Evolutionary conservation across 2,329 filamentous ascomycete species (phyloP).

Genomic region (Diaporthe citrichinensis): DNA sequence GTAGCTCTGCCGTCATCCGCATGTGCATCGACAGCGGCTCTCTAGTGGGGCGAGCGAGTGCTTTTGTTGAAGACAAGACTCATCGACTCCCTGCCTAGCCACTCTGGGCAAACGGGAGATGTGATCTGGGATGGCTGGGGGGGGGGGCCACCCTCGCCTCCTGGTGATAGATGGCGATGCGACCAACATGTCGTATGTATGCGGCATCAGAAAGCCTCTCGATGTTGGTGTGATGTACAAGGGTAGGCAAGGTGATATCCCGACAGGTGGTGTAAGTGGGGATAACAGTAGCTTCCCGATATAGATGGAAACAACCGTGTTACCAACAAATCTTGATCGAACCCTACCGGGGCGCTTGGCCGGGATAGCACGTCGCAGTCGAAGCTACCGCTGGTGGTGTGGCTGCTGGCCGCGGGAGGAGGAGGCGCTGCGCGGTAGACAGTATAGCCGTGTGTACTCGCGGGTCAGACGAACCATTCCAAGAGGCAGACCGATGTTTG

Average conservation of each 20-base stretch:
- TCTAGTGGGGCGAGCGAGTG: neutral
- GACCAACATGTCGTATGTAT: neutral
- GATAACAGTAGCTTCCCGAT: neutral
- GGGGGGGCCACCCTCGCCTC: neutral
- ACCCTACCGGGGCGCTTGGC: neutral
- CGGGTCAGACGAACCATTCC: slow-evolving; percentile 10
- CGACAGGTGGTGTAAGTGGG: neutral
- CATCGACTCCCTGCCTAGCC: neutral
- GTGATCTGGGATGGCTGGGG: neutral
- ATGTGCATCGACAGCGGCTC: neutral
- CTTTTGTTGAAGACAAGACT: neutral
- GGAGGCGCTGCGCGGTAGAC: slow-evolving; percentile 18
- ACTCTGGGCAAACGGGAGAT: neutral
- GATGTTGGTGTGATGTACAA: slow-evolving; percentile 2
- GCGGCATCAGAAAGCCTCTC: neutral
- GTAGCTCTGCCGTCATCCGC: slow-evolving; percentile 26
- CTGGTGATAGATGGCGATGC: neutral
- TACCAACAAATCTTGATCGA: neutral
- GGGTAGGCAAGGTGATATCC: neutral
- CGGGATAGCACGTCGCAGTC: neutral
- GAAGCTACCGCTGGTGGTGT: neutral
- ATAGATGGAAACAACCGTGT: neutral
- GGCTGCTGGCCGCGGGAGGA: neutral
- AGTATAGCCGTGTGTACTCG: neutral
- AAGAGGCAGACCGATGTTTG: slow-evolving; percentile 1